A percentile compares a stretch with the other conserved stretches of the same genome.
These are phyloP conservation scores for Oxyria digyna DNA, from an alignment of 148 eudicot genomes.

Conservation along the genomic window DNA sequence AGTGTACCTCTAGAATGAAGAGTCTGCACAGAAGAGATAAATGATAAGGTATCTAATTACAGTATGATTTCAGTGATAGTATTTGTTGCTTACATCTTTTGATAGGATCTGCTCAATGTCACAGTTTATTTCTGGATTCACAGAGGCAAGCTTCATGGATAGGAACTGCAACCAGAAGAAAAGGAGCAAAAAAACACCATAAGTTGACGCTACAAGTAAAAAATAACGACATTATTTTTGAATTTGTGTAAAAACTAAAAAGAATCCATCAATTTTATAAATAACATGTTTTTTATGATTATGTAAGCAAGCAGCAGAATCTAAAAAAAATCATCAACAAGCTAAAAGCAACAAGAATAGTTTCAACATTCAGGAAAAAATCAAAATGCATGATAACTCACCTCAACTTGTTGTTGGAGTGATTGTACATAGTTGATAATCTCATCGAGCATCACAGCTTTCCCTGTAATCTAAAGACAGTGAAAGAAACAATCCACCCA, in stretches of 20 bases:
- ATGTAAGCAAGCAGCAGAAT: background rate
- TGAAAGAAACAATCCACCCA: background rate
- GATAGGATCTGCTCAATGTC: slow-evolving; percentile 65
- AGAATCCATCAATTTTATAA: background rate
- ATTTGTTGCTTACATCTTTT: slow-evolving; percentile 58
- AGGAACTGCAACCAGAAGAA: slow-evolving; percentile 54
- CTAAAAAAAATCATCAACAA: background rate
- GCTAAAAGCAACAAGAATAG: background rate
- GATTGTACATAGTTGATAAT: slow-evolving; percentile 94
- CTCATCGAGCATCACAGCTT: slow-evolving; percentile 97
- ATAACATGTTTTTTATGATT: no score
- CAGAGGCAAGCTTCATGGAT: slow-evolving; percentile 94
- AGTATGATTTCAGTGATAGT: background rate
- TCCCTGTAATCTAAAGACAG: slow-evolving; percentile 65
- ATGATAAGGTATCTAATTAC: background rate
- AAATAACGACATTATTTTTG: background rate
- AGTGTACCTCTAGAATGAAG: slow-evolving; percentile 45
- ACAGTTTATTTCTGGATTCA: slow-evolving; percentile 66
- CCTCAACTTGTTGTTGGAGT: slow-evolving; percentile 96
- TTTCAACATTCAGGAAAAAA: background rate
- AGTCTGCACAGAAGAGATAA: slow-evolving; percentile 25
- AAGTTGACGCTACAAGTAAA: background rate
- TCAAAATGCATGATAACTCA: slow-evolving; percentile 15
- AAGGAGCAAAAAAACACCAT: background rate
- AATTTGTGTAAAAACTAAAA: background rate